Conservation (phyloP, 2,329 filamentous ascomycete species). For the Calonectria honghensis region DNA sequence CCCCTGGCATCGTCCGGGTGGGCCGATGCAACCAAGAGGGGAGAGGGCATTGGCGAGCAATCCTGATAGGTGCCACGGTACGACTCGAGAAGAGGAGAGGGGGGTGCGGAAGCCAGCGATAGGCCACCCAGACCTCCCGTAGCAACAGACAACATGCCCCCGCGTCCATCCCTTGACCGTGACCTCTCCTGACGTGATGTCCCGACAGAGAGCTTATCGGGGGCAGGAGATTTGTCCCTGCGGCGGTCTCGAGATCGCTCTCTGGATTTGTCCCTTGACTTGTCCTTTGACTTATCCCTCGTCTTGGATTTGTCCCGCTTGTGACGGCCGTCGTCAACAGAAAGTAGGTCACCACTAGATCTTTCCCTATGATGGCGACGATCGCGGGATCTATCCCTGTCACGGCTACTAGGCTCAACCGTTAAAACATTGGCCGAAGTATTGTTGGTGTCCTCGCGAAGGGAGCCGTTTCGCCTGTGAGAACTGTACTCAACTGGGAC, state of each 20-base stretch:
- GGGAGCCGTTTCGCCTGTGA: conserved; percentile 48
- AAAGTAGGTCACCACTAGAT: conserved; percentile 51
- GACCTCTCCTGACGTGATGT: conserved; percentile 47
- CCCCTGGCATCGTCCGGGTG: conserved; percentile 67
- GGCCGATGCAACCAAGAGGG: conserved; percentile 75
- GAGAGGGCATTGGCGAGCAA: conserved; percentile 95
- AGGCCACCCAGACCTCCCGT: conserved; percentile 63
- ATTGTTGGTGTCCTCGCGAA: conserved; percentile 60
- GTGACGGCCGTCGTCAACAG: conserved; percentile 47
- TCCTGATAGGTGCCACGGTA: conserved; percentile 97
- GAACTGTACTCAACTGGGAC: conserved; percentile 49
- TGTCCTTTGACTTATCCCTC: conserved; percentile 38
- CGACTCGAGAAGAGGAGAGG: conserved; percentile 90
- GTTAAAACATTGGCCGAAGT: conserved; percentile 64
- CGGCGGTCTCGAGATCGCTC: conserved; percentile 49
- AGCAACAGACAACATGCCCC: conserved; percentile 66
- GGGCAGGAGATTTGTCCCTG: conserved; percentile 51
- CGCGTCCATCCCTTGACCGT: conserved; percentile 47
- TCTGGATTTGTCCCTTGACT: conserved; percentile 46
- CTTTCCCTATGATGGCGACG: conserved; percentile 55
- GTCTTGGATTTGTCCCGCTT: conserved; percentile 49
- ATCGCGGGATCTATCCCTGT: conserved; percentile 60
- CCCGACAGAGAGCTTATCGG: conserved; percentile 42
- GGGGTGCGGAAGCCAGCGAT: conserved; percentile 77
- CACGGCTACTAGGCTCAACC: conserved; percentile 62